A percentile compares a stretch with the other conserved stretches of the same genome.
These are phyloP conservation scores for Lodderomyces pseudojiufengensis DNA, from an alignment of 1,139 yeast species.

Conservation along the genomic window DNA sequence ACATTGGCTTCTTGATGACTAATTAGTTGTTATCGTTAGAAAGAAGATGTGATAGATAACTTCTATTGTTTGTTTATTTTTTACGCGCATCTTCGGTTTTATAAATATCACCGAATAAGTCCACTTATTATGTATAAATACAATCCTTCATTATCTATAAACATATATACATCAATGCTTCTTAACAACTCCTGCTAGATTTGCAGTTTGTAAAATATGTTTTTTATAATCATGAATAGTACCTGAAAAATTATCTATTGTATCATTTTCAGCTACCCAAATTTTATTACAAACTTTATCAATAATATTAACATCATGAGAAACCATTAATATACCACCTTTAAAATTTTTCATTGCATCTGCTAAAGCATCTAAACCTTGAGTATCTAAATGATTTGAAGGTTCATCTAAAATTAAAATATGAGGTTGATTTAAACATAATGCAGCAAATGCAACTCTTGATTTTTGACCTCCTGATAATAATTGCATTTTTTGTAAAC, in stretches of 20 bases:
- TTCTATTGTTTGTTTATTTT: not conserved
- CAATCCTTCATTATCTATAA: not conserved
- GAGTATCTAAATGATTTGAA: conserved; percentile 96
- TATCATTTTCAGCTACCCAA: conserved; percentile 89
- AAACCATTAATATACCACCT: conserved; percentile 96
- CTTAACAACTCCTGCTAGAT: conserved; percentile 83
- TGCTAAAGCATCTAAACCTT: conserved; percentile 93
- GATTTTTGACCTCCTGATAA: conserved; percentile 98
- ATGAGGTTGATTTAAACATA: conserved; percentile 90
- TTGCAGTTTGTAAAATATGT: conserved; percentile 75
- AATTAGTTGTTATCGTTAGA: too few relatives aligned
- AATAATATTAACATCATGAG: conserved; percentile 93
- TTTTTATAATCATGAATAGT: conserved; percentile 84
- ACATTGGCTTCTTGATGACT: conserved; percentile 7
- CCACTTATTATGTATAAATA: too few relatives aligned
- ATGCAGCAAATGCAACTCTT: conserved; percentile 95
- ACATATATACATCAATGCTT: conserved; percentile 54
- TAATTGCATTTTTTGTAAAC: conserved; percentile 84
- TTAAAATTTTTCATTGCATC: conserved; percentile 83
- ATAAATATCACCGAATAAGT: not conserved
- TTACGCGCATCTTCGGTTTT: not conserved
- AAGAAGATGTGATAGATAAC: not conserved
- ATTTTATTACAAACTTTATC: conserved; percentile 86
- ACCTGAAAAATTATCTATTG: conserved; percentile 79
- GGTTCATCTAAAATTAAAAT: conserved; percentile 94